Conservation (phyloP, 129 eudicot genomes). For the Flaveria brownii region DNA sequence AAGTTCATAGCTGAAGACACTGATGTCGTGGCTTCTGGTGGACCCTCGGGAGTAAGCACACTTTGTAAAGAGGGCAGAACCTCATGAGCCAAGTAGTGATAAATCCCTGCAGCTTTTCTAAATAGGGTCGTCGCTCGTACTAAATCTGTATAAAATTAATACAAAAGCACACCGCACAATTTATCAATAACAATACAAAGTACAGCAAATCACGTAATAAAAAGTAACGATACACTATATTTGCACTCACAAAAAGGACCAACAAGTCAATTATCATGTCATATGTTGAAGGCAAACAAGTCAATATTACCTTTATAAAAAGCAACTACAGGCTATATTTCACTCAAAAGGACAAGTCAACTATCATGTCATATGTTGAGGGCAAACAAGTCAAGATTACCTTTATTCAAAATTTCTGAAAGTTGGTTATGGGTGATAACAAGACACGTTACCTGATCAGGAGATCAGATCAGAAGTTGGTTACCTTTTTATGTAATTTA, state of each 20-base stretch:
- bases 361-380: too few species aligned
- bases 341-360: too few species aligned
- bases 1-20: constrained; percentile 60
- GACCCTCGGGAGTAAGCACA: constrained; percentile 47
- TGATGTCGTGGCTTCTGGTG: constrained; percentile 54
- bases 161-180: constrained; percentile 2
- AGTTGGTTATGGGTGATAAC: background rate
- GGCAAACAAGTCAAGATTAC: too few species aligned
- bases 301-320: too few species aligned
- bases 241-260: too few species aligned
- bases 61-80: constrained; percentile 48
- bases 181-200: constrained; percentile 18
- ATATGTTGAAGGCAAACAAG: too few species aligned
- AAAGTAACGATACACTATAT: background rate
- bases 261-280: too few species aligned
- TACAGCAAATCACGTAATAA: background rate
- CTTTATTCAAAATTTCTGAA: too few species aligned
- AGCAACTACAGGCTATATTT: too few species aligned
- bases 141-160: constrained; percentile 45
- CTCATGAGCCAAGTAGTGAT: constrained; percentile 50
- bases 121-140: constrained; percentile 60
- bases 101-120: constrained; percentile 82
- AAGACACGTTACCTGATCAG: background rate
- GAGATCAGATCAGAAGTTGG: background rate
- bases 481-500: constrained; percentile 6